Percentiles rank a stretch among this genome's conserved stretches.
These are phyloP conservation scores for Eucalyptus erythrocorys DNA, from an alignment of 345 rosid species.

Conservation along the genomic window DNA sequence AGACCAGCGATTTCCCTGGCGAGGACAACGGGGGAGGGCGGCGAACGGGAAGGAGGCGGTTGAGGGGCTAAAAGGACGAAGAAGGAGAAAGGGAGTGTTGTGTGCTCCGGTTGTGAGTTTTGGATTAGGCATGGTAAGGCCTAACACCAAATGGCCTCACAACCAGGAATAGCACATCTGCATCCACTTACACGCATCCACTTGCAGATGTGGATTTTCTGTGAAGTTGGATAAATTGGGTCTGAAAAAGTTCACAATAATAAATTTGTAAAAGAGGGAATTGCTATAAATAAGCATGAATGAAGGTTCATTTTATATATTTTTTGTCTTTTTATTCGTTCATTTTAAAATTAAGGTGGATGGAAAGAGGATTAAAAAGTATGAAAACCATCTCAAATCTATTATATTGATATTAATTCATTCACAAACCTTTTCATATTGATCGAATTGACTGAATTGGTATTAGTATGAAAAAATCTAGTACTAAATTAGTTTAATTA, in stretches of 20 bases:
- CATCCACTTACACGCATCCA: neutral
- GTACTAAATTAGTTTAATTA: too few species aligned
- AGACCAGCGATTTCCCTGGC: too few species aligned
- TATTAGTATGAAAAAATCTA: too few species aligned
- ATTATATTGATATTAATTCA: too few species aligned
- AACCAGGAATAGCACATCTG: neutral
- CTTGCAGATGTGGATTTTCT: neutral
- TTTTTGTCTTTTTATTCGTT: too few species aligned
- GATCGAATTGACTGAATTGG: too few species aligned
- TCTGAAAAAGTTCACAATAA: neutral
- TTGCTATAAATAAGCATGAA: neutral
- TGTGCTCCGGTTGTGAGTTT: neutral
- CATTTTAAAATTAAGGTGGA: neutral
- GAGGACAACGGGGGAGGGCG: neutral
- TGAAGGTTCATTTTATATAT: neutral
- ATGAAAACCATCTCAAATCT: too few species aligned
- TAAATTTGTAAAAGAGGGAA: neutral
- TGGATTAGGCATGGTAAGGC: too few species aligned
- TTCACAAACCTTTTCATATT: too few species aligned
- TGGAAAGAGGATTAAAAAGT: neutral
- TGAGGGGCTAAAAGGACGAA: neutral
- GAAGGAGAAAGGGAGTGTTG: neutral
- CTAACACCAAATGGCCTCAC: neutral
- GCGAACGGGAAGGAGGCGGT: neutral
- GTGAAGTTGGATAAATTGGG: neutral